These are phyloP conservation scores for Acephala macrosclerotiorum DNA, from an alignment of 2,329 filamentous ascomycete species.

Conservation along the genomic window DNA sequence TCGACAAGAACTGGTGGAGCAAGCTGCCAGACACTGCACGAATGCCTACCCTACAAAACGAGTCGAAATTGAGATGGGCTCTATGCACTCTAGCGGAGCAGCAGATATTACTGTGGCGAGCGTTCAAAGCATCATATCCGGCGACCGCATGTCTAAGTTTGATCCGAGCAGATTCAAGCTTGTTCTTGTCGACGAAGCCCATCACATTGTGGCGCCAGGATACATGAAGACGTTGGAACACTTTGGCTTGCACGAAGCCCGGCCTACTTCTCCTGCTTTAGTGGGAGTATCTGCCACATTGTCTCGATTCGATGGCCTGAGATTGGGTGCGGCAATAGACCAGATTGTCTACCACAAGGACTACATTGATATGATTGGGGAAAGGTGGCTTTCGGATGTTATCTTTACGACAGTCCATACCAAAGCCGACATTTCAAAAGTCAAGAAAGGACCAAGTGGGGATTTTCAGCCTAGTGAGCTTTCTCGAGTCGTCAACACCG, in stretches of 20 bases:
- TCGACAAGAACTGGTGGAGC: slow-evolving; percentile 90
- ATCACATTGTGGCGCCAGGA: slow-evolving; percentile 88
- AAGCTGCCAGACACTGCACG: slow-evolving; percentile 86
- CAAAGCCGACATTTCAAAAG: slow-evolving; percentile 77
- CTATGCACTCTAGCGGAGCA: slow-evolving; percentile 73
- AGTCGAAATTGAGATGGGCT: slow-evolving; percentile 93
- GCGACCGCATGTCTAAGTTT: slow-evolving; percentile 81
- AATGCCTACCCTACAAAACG: slow-evolving; percentile 80
- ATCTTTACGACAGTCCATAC: slow-evolving; percentile 92
- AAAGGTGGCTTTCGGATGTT: slow-evolving; percentile 92
- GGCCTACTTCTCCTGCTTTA: slow-evolving; percentile 65
- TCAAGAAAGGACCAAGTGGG: slow-evolving; percentile 69
- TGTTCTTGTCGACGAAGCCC: slow-evolving; percentile 92
- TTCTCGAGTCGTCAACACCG: slow-evolving; percentile 83
- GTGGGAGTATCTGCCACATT: slow-evolving; percentile 90
- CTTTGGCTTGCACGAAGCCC: slow-evolving; percentile 71
- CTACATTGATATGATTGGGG: slow-evolving; percentile 81
- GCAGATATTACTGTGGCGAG: slow-evolving; percentile 96
- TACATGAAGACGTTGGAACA: slow-evolving; percentile 81
- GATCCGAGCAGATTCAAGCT: slow-evolving; percentile 84
- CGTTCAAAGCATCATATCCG: slow-evolving; percentile 82
- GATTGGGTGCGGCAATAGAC: slow-evolving; percentile 85
- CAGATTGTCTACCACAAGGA: slow-evolving; percentile 96
- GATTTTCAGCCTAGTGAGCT: slow-evolving; percentile 85
- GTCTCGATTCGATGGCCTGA: slow-evolving; percentile 81